phyloP scores from a whole-genome alignment of 495 filamentous ascomycete genomes.

The Aspergillus carlsbadensis region DNA sequence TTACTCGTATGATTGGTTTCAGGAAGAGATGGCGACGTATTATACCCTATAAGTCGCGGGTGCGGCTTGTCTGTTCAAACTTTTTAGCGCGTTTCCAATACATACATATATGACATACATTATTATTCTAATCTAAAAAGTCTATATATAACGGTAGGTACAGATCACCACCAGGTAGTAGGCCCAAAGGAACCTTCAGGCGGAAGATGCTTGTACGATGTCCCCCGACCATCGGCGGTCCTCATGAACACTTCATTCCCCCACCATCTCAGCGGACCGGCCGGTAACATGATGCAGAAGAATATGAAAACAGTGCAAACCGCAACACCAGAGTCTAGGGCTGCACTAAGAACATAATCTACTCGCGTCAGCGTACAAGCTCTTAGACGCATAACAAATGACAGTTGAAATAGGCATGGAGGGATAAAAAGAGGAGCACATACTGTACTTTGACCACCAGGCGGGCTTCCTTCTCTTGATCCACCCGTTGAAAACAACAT shows the following conservation, averaged over 20 bases:
- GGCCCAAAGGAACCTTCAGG: conserved; percentile 63
- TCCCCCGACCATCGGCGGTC: conserved; percentile 48
- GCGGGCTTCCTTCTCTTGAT: conserved; percentile 55
- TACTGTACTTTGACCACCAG: conserved; percentile 65
- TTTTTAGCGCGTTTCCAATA: not conserved
- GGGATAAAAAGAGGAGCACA: conserved; percentile 9
- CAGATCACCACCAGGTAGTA: conserved; percentile 25
- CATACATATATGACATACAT: not conserved
- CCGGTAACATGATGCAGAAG: conserved; percentile 69
- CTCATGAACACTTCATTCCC: conserved; percentile 56
- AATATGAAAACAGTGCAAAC: conserved; percentile 62
- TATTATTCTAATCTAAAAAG: not conserved
- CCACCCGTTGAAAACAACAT: conserved; percentile 62
- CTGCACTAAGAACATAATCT: conserved; percentile 63
- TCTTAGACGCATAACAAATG: too few species aligned
- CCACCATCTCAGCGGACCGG: conserved; percentile 61
- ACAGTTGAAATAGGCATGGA: conserved; percentile 14
- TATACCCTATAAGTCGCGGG: conserved; percentile 37
- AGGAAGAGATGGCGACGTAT: conserved; percentile 46
- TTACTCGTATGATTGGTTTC: conserved; percentile 47
- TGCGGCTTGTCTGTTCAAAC: not conserved
- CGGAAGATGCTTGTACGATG: conserved; percentile 39
- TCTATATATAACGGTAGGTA: not conserved
- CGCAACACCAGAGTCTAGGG: conserved; percentile 61
- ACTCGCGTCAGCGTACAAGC: conserved; percentile 35